These are phyloP conservation scores for Taphrina betulina DNA, from an alignment of 1,139 yeast genomes.

Conservation along the genomic window DNA sequence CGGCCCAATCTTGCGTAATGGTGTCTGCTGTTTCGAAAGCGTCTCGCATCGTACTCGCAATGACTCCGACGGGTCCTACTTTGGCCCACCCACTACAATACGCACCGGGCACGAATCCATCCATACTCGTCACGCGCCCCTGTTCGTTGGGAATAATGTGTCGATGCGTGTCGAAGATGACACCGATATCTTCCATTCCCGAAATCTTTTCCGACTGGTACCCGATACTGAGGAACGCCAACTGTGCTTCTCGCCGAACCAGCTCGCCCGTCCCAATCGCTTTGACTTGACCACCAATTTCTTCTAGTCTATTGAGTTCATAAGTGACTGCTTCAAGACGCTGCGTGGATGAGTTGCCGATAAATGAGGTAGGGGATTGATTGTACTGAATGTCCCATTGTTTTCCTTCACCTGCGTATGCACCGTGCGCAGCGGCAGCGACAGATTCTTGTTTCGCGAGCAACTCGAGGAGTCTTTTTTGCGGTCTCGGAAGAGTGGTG, in stretches of 20 bases:
- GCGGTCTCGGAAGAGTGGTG: slow-evolving; percentile 56
- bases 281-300: slow-evolving; percentile 41
- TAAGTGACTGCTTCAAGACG: not conserved
- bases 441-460: slow-evolving; percentile 51
- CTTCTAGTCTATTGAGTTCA: slow-evolving; percentile 40
- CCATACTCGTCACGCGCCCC: slow-evolving; percentile 56
- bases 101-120: slow-evolving; percentile 51
- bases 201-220: slow-evolving; percentile 66
- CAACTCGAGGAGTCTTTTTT: slow-evolving; percentile 66
- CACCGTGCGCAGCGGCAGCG: slow-evolving; percentile 1
- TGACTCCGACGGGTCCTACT: slow-evolving; percentile 85
- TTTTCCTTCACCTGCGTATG: slow-evolving; percentile 9
- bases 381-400: slow-evolving; percentile 71
- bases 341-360: slow-evolving; percentile 41
- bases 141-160: slow-evolving; percentile 52
- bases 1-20: slow-evolving; percentile 56
- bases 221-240: slow-evolving; percentile 83
- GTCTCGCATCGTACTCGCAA: slow-evolving; percentile 86
- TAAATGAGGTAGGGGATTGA: slow-evolving; percentile 62
- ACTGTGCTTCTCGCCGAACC: slow-evolving; percentile 53
- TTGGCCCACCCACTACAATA: slow-evolving; percentile 93
- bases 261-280: slow-evolving; percentile 51
- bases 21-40: slow-evolving; percentile 71
- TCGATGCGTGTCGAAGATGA: slow-evolving; percentile 53
- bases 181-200: slow-evolving; percentile 54